phyloP scores from a whole-genome alignment of 371 early-diverging fungal species.

The Cokeromyces recurvatus region DNA sequence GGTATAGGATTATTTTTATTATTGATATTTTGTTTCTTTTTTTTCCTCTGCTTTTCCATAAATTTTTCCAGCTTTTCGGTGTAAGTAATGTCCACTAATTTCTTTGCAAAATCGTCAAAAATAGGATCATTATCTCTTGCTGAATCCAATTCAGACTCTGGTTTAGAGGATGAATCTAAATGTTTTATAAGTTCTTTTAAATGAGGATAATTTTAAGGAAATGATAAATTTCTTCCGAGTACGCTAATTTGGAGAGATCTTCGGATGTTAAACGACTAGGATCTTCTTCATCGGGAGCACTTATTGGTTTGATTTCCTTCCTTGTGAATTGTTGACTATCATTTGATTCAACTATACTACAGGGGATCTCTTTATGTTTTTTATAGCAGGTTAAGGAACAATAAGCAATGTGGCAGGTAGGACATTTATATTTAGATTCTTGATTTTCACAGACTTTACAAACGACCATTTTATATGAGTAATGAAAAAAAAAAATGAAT shows the following conservation, averaged over 20 bases:
- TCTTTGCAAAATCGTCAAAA: constrained; percentile 21
- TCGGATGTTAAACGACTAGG: constrained; percentile 18
- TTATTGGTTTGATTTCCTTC: constrained; percentile 12
- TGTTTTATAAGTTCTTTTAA: constrained; percentile 20
- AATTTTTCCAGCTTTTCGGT: constrained; percentile 7
- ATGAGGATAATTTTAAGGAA: constrained; percentile 24
- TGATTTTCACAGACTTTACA: constrained; percentile 29
- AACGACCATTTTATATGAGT: constrained; percentile 9
- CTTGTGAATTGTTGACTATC: neutral
- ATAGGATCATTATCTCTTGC: constrained; percentile 10
- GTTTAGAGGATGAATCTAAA: constrained; percentile 25
- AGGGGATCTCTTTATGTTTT: constrained; percentile 21
- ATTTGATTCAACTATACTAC: neutral
- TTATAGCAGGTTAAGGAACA: constrained; percentile 41
- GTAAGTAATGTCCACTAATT: constrained; percentile 17
- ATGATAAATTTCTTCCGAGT: constrained; percentile 30
- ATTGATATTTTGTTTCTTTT: neutral
- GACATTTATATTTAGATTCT: constrained; percentile 39
- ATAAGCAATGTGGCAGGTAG: constrained; percentile 19
- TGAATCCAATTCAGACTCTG: constrained; percentile 22
- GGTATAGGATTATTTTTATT: too few relatives aligned
- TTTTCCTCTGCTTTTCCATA: too few relatives aligned
- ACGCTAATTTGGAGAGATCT: constrained; percentile 14
- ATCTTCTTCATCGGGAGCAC: constrained; percentile 30
- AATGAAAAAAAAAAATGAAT: too few relatives aligned